Base-by-base conservation (phyloP, 2,329 filamentous ascomycete species). In the Xylariaceae sp. region DNA sequence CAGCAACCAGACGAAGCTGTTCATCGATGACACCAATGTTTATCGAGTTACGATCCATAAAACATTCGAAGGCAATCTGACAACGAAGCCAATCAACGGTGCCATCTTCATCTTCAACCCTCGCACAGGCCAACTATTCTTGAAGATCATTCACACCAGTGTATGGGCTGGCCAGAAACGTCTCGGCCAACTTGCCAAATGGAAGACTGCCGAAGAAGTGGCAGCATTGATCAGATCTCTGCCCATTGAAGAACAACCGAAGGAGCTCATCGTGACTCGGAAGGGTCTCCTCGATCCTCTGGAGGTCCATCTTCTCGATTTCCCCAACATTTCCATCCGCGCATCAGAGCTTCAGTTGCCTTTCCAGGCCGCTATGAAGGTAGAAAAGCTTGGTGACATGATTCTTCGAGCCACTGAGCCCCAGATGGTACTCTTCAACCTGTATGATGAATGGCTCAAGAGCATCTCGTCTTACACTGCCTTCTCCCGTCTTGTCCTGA, bases 41-140 rank as follows among this genome's bases (percentile, higher is more conserved):
- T 98, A 98, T 66, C 91, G 93, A 73, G 93, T 98, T 50, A 98
- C 93, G 0, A 98, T 98, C 53, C 93, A 98, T 77, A 98, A 98
- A 80, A 98, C 93, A 0, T 98, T 98, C 53, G 93, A 98, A 68
- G 93, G 93, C 59, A 98, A 98, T 65, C 75, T 98, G 80, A 98
- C 93, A 0, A 98, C 93, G 2, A 98, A 98, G 70, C 93, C 93
- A 3, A 98, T 98, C 77, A 98, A 98, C 66, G 93, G 93, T 64
- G 93, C 94, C 37, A 97, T 98, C 65, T 98, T 98, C 75, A 98
- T 98, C 64, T 97, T 98, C 80, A 98, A 98, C 66, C 93, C 94
- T n/a, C 83, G 92, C 47, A 98, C 93, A 42, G 93, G 93, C 40
- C 93, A 98, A 63, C 72, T 98, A 32, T 98, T 98, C 82, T 71